phyloP scores from a whole-genome alignment of 148 eudicot genomes.

The Tetragonia tetragonoides region DNA sequence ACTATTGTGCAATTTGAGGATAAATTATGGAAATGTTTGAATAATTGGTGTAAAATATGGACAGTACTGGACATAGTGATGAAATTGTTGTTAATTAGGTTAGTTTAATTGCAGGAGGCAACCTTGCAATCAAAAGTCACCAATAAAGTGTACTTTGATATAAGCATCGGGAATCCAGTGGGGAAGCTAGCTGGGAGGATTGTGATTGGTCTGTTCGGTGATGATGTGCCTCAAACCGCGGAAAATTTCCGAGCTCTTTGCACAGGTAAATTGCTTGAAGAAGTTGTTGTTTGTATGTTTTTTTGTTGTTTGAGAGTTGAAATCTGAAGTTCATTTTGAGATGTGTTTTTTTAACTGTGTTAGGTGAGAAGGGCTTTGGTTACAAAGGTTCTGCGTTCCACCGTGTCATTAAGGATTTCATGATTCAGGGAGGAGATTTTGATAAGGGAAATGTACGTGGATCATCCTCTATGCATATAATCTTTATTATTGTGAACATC shows the following conservation, averaged over 20 bases:
- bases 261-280: conserved; percentile 56
- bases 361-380: conserved; percentile 97
- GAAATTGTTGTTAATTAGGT: background rate
- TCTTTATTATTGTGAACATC: background rate
- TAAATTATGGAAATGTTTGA: background rate
- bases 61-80: background rate
- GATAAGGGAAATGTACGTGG: conserved; percentile 88
- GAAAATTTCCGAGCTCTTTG: conserved; percentile 95
- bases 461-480: conserved; percentile 6
- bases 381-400: conserved; percentile 85
- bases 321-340: background rate
- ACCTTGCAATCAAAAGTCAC: conserved; percentile 80
- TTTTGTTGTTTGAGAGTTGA: background rate
- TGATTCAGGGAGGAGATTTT: conserved; percentile 99
- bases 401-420: conserved; percentile 93
- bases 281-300: background rate
- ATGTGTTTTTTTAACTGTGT: conserved; percentile 11
- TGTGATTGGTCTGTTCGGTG: conserved; percentile 90
- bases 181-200: conserved; percentile 80
- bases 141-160: conserved; percentile 67
- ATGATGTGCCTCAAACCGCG: conserved; percentile 89
- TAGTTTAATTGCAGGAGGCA: conserved; percentile 37
- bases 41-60: background rate
- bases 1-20: background rate
- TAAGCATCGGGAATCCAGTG: conserved; percentile 88